Evolutionary conservation across 202 grass and related monocot genomes (phyloP).

Genomic region (Alloteropsis angusta): DNA sequence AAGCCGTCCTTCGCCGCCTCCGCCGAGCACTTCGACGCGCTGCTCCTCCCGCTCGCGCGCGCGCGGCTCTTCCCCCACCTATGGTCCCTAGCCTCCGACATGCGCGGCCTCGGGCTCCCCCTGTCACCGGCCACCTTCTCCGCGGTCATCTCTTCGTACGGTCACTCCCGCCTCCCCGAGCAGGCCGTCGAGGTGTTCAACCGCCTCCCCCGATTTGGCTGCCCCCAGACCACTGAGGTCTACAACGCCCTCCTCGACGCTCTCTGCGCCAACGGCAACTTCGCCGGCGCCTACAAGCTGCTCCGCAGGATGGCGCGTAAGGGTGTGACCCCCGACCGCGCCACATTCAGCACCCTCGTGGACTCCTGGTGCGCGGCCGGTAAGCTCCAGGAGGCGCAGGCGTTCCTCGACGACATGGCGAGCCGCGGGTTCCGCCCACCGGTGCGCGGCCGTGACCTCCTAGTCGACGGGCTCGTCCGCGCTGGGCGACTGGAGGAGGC

Average conservation of each 20-base stretch:
- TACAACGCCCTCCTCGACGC: constrained; percentile 72
- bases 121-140: constrained; percentile 57
- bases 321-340: constrained; percentile 46
- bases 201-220: constrained; percentile 58
- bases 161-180: constrained; percentile 54
- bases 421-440: constrained; percentile 67
- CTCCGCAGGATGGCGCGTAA: constrained; percentile 76
- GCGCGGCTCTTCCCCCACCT: constrained; percentile 64
- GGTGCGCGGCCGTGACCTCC: constrained; percentile 69
- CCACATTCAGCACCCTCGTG: constrained; percentile 80
- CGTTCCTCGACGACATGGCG: constrained; percentile 90
- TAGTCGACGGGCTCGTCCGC: constrained; percentile 74
- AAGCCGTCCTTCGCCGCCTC: constrained; percentile 47
- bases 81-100: constrained; percentile 70
- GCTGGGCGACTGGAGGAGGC: constrained; percentile 75
- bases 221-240: constrained; percentile 51
- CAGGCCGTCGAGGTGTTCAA: constrained; percentile 90
- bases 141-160: constrained; percentile 75
- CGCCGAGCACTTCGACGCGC: constrained; percentile 60
- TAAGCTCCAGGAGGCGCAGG: constrained; percentile 81
- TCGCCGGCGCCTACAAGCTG: constrained; percentile 64
- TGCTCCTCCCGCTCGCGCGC: constrained; percentile 71
- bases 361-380: constrained; percentile 83
- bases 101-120: constrained; percentile 59
- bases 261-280: constrained; percentile 61